Evolutionary conservation across 2,329 filamentous ascomycete genomes (phyloP), one percentile per base, ranked within the genome.

Genomic region (Hortaea werneckii): DNA sequence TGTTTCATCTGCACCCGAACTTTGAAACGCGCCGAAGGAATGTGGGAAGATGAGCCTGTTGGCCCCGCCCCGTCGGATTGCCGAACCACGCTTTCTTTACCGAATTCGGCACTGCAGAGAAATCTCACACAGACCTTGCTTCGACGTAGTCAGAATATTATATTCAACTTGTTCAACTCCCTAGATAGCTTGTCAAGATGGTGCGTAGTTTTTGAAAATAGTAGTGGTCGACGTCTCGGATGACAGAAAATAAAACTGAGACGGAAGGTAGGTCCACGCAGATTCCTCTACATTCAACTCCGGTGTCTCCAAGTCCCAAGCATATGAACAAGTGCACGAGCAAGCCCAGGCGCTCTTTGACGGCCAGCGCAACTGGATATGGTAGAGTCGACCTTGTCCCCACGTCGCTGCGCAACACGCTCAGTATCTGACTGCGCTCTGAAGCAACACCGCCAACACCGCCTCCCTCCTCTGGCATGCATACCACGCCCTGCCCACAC

Each of bases 391-490:
- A 20, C 13, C 13, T 4, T 20, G 20, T 20, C 4, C 4, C 38
- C 26, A 27, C n/a, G 20, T 27, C 6, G 32, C 8, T 9, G 32
- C 32, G 32, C 32, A 35, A 20, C 20, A 20, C 20, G 20, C 20
- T 20, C 20, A 20, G 20, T 20, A 20, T 20, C 20, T 20, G 10
- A 39, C 13, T 26, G 13, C 37, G 11, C 10, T 8, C 37, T 39
- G 10, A 41, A 87, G 83, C 66, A 90, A 92, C 64, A 75, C 88
- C 41, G 73, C 85, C 53, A 92, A 90, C 62, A 69, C 80, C 4
- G 80, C 86, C 6, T 81, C 85, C 3, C 73, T 90, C 28, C 72
- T 90, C 52, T 90, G 85, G 82, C 83, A 92, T 59, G 83, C 82
- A 3, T 85, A 83, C 60, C 82, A 85, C 62, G 85, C 84, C 6